Conservation (phyloP, 169 alveolate species). For the Eimeria necatrix region DNA sequence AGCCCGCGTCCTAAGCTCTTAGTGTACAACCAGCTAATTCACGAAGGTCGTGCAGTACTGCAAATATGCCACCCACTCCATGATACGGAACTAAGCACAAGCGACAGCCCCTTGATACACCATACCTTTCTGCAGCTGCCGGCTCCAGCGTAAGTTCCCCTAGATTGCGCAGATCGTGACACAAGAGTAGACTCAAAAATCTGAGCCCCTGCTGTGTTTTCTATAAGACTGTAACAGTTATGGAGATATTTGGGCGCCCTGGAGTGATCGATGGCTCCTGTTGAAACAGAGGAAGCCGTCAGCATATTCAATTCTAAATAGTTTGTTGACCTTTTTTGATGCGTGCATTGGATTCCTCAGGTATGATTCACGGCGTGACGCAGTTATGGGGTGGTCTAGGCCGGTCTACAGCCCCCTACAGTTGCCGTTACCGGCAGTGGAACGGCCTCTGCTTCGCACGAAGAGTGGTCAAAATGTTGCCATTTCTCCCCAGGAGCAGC, state of each 20-base stretch:
- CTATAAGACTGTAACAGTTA: neutral
- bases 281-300: too few species aligned
- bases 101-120: constrained; percentile 59
- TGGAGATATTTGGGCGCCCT: too few species aligned
- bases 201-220: neutral
- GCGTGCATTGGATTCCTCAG: neutral
- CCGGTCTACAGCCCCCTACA: constrained; percentile 63
- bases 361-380: constrained; percentile 66
- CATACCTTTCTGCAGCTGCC: constrained; percentile 69
- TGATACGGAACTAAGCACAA: constrained; percentile 38
- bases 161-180: neutral
- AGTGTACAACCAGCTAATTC: constrained; percentile 68
- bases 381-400: constrained; percentile 73
- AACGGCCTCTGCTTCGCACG: constrained; percentile 56
- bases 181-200: too few species aligned
- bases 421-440: constrained; percentile 77
- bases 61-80: constrained; percentile 57
- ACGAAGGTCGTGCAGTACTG: constrained; percentile 59
- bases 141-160: constrained; percentile 67
- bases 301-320: too few species aligned
- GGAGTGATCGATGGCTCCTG: too few species aligned
- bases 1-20: constrained; percentile 76
- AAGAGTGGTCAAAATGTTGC: neutral
- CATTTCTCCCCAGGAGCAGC: constrained; percentile 57
- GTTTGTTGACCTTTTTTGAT: neutral